Conservation (phyloP, 2,329 filamentous ascomycete genomes). For the Falciphora oryzae region DNA sequence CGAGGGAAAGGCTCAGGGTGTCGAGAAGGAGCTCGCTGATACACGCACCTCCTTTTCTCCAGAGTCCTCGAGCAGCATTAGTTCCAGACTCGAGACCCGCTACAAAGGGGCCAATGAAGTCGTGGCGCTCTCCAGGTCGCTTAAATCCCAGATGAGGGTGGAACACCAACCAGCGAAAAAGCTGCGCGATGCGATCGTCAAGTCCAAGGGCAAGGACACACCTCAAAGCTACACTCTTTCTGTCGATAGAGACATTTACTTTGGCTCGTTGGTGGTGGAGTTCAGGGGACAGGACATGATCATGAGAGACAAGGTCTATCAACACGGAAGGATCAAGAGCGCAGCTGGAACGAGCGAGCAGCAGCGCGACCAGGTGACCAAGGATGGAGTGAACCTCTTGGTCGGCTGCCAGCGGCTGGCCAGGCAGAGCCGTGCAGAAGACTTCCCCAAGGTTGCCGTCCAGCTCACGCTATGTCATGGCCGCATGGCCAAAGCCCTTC, state of each 20-base stretch:
- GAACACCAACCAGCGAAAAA: constrained; percentile 7
- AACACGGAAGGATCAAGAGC: no score
- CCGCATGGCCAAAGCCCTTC: constrained; percentile 8
- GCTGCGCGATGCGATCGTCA: constrained; percentile 3
- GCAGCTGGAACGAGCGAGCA: not conserved
- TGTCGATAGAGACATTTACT: constrained; percentile 3
- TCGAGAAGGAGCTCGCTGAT: constrained; percentile 22
- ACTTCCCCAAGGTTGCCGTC: constrained; percentile 3
- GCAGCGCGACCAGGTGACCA: not conserved
- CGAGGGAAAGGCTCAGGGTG: constrained; percentile 19
- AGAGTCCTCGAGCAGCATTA: not conserved
- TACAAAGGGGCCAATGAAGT: not conserved
- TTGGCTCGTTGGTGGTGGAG: not conserved
- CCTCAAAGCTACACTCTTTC: not conserved
- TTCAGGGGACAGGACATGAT: constrained; percentile 2
- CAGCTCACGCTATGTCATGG: constrained; percentile 1
- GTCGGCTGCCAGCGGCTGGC: not conserved
- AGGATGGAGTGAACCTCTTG: not conserved
- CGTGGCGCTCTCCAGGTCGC: not conserved
- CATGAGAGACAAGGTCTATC: not conserved
- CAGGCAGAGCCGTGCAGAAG: not conserved
- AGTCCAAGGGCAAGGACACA: not conserved
- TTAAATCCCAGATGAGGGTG: not conserved
- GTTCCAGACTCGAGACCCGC: not conserved
- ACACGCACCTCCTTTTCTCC: not conserved